Conservation (phyloP, 2,329 filamentous ascomycete species). For the Hypoxylon sp. region DNA sequence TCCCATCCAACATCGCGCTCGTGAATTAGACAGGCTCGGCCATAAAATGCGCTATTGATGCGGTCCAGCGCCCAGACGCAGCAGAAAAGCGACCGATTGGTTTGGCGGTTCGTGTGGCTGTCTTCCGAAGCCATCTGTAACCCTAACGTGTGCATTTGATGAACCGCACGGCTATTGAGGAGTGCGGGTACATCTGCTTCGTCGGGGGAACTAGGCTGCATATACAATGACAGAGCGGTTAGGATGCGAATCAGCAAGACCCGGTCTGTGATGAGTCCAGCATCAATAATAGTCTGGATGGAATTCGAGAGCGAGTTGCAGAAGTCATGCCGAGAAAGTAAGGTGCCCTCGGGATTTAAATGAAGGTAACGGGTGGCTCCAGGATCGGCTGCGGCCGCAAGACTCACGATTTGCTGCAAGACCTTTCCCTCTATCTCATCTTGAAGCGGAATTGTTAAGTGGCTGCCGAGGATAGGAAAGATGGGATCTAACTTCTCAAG, state of each 20-base stretch:
- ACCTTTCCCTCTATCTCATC: conserved; percentile 57
- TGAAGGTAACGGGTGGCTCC: conserved; percentile 62
- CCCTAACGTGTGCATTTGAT: conserved; percentile 71
- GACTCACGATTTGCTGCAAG: conserved; percentile 68
- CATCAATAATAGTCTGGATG: conserved; percentile 66
- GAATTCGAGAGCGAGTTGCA: conserved; percentile 65
- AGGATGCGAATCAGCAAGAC: conserved; percentile 69
- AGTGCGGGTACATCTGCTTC: conserved; percentile 70
- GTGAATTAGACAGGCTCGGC: conserved; percentile 72
- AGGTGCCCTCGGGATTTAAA: conserved; percentile 58
- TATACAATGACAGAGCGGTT: conserved; percentile 70
- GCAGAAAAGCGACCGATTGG: conserved; percentile 66
- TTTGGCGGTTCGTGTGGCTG: conserved; percentile 57
- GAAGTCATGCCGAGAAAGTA: conserved; percentile 64
- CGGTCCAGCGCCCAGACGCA: conserved; percentile 74
- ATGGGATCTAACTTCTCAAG: conserved; percentile 69
- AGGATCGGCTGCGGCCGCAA: conserved; percentile 68
- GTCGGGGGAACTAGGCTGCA: conserved; percentile 68
- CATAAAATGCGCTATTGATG: conserved; percentile 72
- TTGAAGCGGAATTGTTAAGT: conserved; percentile 46
- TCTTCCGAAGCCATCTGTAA: conserved; percentile 64
- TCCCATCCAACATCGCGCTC: conserved; percentile 72
- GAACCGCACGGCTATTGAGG: conserved; percentile 67
- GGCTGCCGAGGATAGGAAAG: conserved; percentile 65
- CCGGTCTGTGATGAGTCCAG: conserved; percentile 68